Percentiles rank a stretch among this genome's conserved stretches.
Conservation (phyloP, 805 yeast species). For the Kuraishia hungarica region DNA sequence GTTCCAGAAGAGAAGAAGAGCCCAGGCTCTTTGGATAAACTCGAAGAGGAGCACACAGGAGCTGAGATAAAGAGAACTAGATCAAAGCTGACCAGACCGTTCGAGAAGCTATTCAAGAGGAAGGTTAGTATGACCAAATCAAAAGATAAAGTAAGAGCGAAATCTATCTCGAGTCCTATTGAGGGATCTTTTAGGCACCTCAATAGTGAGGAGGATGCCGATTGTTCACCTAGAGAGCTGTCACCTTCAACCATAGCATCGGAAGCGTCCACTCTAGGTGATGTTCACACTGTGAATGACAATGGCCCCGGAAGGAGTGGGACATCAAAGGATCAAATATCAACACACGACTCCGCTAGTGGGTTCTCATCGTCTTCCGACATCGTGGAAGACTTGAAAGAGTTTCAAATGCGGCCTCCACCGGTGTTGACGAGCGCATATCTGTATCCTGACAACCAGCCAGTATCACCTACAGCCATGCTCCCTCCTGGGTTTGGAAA, state of each 20-base stretch:
- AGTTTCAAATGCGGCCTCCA: not conserved
- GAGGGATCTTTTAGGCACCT: not conserved
- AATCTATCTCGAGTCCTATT: slow-evolving; percentile 1
- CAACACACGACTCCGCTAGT: not conserved
- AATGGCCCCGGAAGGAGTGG: not conserved
- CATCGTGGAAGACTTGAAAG: not conserved
- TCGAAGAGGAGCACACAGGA: no score
- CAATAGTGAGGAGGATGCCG: not conserved
- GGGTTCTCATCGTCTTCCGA: not conserved
- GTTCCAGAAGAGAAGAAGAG: not conserved
- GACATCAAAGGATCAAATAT: not conserved
- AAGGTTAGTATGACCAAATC: not conserved
- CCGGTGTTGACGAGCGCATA: not conserved
- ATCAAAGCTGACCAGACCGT: not conserved
- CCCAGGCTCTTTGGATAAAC: not conserved
- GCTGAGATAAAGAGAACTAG: not conserved
- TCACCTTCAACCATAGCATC: not conserved
- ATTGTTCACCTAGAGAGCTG: not conserved
- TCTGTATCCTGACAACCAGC: not conserved
- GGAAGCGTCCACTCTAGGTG: not conserved
- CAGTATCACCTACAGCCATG: not conserved
- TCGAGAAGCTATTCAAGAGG: not conserved
- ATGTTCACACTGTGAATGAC: not conserved
- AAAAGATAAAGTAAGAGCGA: not conserved
- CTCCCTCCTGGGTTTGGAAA: not conserved